These are phyloP conservation scores for Arthroderma sp. DNA, from an alignment of 2,329 filamentous ascomycete species.

Conservation along the genomic window DNA sequence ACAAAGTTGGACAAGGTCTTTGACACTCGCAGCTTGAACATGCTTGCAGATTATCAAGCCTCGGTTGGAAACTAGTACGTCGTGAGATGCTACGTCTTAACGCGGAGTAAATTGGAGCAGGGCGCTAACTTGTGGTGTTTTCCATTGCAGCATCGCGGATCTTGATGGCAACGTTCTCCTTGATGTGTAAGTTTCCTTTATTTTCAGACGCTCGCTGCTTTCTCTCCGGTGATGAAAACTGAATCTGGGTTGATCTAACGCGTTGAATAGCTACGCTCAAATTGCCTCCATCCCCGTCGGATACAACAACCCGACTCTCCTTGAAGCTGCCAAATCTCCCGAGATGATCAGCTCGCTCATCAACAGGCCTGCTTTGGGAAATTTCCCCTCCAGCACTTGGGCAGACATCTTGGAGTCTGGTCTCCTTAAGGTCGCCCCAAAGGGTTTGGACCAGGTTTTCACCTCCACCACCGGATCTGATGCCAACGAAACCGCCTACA, in stretches of 20 bases:
- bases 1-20: slow-evolving; percentile 65
- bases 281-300: slow-evolving; percentile 87
- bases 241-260: slow-evolving; percentile 2
- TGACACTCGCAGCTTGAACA: slow-evolving; percentile 74
- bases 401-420: slow-evolving; percentile 64
- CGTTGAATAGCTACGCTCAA: slow-evolving; percentile 55
- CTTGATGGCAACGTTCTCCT: slow-evolving; percentile 39
- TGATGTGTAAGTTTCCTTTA: slow-evolving; percentile 31
- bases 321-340: slow-evolving; percentile 55
- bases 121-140: slow-evolving; percentile 10
- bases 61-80: slow-evolving; percentile 64
- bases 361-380: slow-evolving; percentile 79
- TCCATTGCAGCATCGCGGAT: slow-evolving; percentile 30
- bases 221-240: background rate
- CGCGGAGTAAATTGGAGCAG: background rate
- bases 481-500: slow-evolving; percentile 89
- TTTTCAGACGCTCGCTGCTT: background rate
- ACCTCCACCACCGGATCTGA: slow-evolving; percentile 81
- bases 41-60: slow-evolving; percentile 62
- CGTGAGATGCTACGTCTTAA: no score
- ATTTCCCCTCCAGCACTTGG: slow-evolving; percentile 83
- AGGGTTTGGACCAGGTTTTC: slow-evolving; percentile 77
- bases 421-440: slow-evolving; percentile 68
- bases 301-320: slow-evolving; percentile 75
- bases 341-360: slow-evolving; percentile 71